Conservation (phyloP, 2,329 filamentous ascomycete genomes). For the Colletotrichum endophyticum region DNA sequence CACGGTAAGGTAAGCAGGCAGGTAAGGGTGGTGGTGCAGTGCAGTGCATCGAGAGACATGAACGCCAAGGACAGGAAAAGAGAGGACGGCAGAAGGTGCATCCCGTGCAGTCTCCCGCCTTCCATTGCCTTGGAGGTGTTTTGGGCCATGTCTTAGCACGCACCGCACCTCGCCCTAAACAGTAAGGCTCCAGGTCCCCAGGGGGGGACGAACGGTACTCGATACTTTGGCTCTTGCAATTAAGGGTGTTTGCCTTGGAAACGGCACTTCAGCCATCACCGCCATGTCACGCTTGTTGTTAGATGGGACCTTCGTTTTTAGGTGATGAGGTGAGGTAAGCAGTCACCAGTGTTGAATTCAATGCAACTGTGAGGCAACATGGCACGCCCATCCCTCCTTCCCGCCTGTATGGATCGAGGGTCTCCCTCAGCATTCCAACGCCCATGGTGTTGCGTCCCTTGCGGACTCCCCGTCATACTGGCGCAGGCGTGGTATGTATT, state of each 20-base stretch:
- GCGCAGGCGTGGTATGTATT: not conserved
- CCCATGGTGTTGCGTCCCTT: not conserved
- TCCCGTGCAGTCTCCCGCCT: not conserved
- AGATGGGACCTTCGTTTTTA: not conserved
- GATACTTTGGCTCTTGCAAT: not conserved
- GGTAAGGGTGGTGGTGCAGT: not conserved
- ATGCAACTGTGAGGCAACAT: not conserved
- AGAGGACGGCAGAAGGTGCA: not conserved
- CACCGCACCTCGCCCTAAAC: constrained; percentile 7
- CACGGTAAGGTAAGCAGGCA: not conserved
- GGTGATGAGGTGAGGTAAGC: not conserved
- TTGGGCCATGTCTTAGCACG: not conserved
- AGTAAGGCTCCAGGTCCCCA: constrained; percentile 1
- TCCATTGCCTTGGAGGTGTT: not conserved
- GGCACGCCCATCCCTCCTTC: not conserved
- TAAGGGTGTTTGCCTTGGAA: not conserved
- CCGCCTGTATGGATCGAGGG: not conserved
- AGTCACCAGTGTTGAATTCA: not conserved
- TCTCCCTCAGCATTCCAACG: not conserved
- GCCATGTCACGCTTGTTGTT: not conserved
- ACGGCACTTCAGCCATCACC: not conserved
- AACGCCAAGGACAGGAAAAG: not conserved
- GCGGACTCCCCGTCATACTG: not conserved
- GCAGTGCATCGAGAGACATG: not conserved
- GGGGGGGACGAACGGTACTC: not conserved